phyloP scores from a whole-genome alignment of 1,284 basidiomycete genomes.

The Cutaneotrichosporon cavernicola region DNA sequence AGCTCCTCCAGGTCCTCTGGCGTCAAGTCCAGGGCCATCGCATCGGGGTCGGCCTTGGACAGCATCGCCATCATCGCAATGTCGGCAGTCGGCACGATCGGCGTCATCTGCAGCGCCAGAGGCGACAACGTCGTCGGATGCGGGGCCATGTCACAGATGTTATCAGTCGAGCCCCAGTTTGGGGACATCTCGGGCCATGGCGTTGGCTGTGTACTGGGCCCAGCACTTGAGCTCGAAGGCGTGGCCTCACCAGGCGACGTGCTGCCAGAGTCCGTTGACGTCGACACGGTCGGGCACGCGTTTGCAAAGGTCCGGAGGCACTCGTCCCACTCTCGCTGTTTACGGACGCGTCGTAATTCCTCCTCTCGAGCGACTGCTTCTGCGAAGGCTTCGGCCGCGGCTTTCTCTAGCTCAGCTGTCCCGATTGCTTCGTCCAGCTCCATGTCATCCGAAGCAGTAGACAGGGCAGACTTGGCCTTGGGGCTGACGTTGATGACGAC shows the following conservation, averaged over 20 bases:
- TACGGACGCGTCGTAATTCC: constrained; percentile 34
- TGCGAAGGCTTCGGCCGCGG: constrained; percentile 41
- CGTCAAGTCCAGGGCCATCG: constrained; percentile 34
- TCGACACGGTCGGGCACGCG: constrained; percentile 11
- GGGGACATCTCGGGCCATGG: constrained; percentile 21
- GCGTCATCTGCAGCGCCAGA: constrained; percentile 32
- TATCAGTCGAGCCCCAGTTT: constrained; percentile 20
- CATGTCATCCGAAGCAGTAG: constrained; percentile 15
- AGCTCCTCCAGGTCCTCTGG: constrained; percentile 34
- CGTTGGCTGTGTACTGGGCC: constrained; percentile 10
- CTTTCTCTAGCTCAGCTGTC: constrained; percentile 42
- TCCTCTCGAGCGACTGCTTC: constrained; percentile 46
- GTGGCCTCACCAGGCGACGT: constrained; percentile 15
- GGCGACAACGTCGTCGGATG: constrained; percentile 31
- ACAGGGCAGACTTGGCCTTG: neutral
- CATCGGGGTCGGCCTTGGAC: constrained; percentile 28
- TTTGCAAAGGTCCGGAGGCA: constrained; percentile 34
- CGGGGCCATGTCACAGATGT: constrained; percentile 16
- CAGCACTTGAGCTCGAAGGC: constrained; percentile 6
- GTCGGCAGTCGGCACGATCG: constrained; percentile 8
- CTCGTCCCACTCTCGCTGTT: constrained; percentile 36
- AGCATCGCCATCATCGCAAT: constrained; percentile 14
- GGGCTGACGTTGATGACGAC: constrained; percentile 11
- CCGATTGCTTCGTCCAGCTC: constrained; percentile 38
- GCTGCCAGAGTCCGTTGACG: constrained; percentile 10